Conservation (phyloP, 352 stramenopile species). For the Globisporangium barbulae region DNA sequence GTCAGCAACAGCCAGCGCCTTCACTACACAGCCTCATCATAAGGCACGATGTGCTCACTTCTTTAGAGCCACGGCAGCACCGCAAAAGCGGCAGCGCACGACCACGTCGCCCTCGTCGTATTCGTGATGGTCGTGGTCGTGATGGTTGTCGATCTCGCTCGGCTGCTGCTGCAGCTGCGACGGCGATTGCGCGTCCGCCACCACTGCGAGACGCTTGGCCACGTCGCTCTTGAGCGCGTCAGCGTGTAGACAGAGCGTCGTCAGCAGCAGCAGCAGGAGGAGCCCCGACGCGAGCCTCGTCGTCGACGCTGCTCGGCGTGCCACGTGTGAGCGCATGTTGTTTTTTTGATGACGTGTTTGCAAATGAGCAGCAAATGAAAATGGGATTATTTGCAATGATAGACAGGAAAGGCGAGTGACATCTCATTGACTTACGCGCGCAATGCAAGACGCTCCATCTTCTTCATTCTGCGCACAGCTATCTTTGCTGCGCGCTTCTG, state of each 20-base stretch:
- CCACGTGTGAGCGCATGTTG: constrained; percentile 1
- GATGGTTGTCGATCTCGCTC: background rate
- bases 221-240: constrained; percentile 5
- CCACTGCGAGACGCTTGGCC: constrained; percentile 9
- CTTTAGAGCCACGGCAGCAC: constrained; percentile 62
- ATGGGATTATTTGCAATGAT: too few relatives aligned
- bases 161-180: background rate
- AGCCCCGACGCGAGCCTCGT: too few relatives aligned
- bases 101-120: constrained; percentile 22
- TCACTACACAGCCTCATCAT: background rate
- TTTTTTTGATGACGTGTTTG: background rate
- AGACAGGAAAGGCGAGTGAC: too few relatives aligned
- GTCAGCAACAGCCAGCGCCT: background rate
- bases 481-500: background rate
- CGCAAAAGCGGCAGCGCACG: constrained; percentile 78
- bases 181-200: background rate
- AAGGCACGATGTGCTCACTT: constrained; percentile 27
- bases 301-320: background rate
- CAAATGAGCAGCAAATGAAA: too few relatives aligned
- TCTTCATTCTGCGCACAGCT: too few relatives aligned
- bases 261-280: constrained; percentile 2
- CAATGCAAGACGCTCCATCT: too few relatives aligned
- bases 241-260: background rate
- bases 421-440: too few relatives aligned
- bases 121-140: constrained; percentile 22